Evolutionary conservation across 139 green algal genomes (phyloP), one percentile per base, ranked within the genome.

Genomic region (Auxenochlorella pyrenoidosa): DNA sequence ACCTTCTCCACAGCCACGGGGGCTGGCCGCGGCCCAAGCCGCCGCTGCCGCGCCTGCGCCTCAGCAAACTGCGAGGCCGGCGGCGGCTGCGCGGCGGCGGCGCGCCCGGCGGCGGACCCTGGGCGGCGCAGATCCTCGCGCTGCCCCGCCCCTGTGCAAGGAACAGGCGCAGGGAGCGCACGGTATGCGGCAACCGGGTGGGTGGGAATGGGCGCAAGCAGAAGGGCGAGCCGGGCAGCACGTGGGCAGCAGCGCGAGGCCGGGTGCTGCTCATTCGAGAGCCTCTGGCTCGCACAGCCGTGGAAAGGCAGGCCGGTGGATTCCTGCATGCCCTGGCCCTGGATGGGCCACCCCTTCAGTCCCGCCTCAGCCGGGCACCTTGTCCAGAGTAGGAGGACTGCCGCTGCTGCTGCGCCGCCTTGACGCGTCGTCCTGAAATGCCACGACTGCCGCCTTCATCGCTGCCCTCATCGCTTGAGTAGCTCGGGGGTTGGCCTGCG

Each of bases 1-100:
- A 79, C 41, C n/a, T 86, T 16, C 66, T 86, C 82, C 66, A 86
- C 65, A 32, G 30, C 12, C 10, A 44, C 51, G 19, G 75, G 75
- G 4, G 28, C 75, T 0, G 51, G 5, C 54, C 21, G 4, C n/a
- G 44, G 47, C 32, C 68, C 71, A 51, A 16, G 76, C 44, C 47
- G 78, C 78, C 34, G 18, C 51, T 71, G 47, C 58, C 19, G 19
- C 79, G 68, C 6, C 79, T 75, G 79, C 58, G 59, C 79, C 28
- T 65, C 59, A 4, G 40, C 59, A 84, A 58, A 75, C 59, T 84
- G 79, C 6, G 59, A 36, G 19, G 78, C 34, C n/a, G 78, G 75
- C 75, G 78, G 34, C 73, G 73, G 40, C 22, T 47, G 73, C 43
- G 41, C 66, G 16, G 40, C 54, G 54, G 19, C 78, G 19, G 34